A percentile compares a stretch with the other conserved stretches of the same genome.
phyloP scores from a whole-genome alignment of 2,329 filamentous ascomycete genomes.

The Epichloe typhina region DNA sequence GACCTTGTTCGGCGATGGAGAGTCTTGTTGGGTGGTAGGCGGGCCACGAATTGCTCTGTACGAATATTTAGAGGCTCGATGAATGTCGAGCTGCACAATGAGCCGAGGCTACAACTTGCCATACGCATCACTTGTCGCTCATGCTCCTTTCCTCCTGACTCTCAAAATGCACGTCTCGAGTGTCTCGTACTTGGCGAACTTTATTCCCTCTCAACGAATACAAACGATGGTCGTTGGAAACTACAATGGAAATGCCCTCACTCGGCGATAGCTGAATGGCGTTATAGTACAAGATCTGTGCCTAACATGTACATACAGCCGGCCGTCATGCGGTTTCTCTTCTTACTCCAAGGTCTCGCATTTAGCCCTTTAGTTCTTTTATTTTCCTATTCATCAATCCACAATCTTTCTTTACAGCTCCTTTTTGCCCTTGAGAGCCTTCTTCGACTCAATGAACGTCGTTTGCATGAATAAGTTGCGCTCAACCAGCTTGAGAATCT shows the following conservation, averaged over 20 bases:
- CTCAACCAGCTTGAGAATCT: conserved; percentile 69
- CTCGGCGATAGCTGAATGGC: conserved; percentile 3
- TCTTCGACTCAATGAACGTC: conserved; percentile 23
- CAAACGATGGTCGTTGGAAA: background rate
- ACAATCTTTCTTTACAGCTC: conserved; percentile 27
- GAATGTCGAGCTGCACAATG: conserved; percentile 1
- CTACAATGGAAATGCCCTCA: background rate
- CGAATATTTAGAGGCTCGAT: conserved; percentile 10
- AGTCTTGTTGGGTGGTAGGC: background rate
- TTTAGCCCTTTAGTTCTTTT: conserved; percentile 5
- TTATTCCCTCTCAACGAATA: background rate
- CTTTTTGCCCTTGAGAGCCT: conserved; percentile 37
- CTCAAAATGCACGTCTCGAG: background rate
- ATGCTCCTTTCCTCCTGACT: background rate
- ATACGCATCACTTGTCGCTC: background rate
- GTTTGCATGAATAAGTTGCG: conserved; percentile 49
- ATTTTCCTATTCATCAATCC: conserved; percentile 9
- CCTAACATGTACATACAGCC: conserved; percentile 17
- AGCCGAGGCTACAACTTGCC: background rate
- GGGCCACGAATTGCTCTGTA: conserved; percentile 4
- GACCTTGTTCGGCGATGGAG: background rate
- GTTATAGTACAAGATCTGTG: conserved; percentile 15
- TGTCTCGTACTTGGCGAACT: background rate
- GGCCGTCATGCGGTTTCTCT: conserved; percentile 3
- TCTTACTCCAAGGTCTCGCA: background rate